Evolutionary conservation across 176 grass and related monocot species (phyloP).

Genomic region (Rhynchospora tenuis): DNA sequence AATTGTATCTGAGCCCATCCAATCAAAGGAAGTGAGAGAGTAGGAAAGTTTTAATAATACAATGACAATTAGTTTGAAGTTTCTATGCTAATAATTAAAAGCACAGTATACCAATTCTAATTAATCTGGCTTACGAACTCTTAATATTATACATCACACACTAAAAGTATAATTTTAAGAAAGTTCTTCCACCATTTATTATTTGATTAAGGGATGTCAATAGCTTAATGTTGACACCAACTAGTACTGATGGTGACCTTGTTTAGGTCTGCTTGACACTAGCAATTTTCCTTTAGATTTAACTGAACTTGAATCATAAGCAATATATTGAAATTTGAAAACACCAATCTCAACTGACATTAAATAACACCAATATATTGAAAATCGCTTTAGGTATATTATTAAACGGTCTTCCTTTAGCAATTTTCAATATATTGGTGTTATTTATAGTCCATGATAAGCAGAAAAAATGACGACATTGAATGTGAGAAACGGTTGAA

Average conservation of each 20-base stretch:
- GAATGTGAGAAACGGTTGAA: no score
- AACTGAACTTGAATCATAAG: background rate
- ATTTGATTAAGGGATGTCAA: background rate
- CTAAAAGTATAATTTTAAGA: background rate
- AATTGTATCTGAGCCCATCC: background rate
- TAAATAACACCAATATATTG: no score
- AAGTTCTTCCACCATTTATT: background rate
- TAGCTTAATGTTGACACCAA: background rate
- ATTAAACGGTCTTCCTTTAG: no score
- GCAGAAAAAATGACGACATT: no score
- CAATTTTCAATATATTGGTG: no score
- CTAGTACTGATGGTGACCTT: background rate
- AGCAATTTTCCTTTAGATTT: background rate
- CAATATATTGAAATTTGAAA: no score
- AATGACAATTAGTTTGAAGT: background rate
- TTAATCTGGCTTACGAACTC: background rate
- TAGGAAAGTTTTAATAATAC: background rate
- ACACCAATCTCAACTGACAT: no score
- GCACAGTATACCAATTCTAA: background rate
- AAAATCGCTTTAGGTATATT: no score
- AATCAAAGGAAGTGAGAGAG: background rate
- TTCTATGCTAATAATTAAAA: conserved; percentile 5
- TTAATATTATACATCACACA: background rate
- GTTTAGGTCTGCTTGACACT: background rate
- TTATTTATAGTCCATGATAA: no score